phyloP scores from a whole-genome alignment of 208 protist species.

The Leishmania braziliensis region DNA sequence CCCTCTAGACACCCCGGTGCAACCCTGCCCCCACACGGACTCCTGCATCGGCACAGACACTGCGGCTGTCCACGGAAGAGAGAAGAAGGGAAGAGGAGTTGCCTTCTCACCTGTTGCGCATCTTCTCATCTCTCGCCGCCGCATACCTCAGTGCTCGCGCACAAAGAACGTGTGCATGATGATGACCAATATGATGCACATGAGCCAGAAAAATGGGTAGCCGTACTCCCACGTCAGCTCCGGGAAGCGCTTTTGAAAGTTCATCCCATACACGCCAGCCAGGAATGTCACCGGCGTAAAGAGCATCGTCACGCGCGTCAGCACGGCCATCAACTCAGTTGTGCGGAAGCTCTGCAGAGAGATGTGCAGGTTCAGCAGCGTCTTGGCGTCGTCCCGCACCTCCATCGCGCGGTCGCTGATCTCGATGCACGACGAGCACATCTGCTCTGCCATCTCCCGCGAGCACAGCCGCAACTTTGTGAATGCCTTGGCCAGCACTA shows the following conservation, averaged over 20 bases:
- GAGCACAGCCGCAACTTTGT: constrained; percentile 80
- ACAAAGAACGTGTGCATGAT: constrained; percentile 69
- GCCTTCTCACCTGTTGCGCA: not conserved
- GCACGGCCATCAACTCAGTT: constrained; percentile 90
- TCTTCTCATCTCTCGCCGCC: not conserved
- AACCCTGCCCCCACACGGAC: not conserved
- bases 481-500: constrained; percentile 68
- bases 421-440: constrained; percentile 72
- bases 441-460: constrained; percentile 72
- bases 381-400: constrained; percentile 85
- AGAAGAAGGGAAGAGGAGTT: not conserved
- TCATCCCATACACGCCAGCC: constrained; percentile 92
- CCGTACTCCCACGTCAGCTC: constrained; percentile 75
- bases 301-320: constrained; percentile 84
- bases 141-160: constrained; percentile 14
- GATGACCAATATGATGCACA: constrained; percentile 56
- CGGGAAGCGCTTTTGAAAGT: constrained; percentile 78
- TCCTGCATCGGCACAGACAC: not conserved
- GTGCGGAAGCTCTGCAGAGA: constrained; percentile 80
- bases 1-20: not conserved
- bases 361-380: constrained; percentile 80
- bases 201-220: constrained; percentile 72
- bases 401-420: constrained; percentile 77
- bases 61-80: not conserved
- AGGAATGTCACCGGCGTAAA: constrained; percentile 90